phyloP scores from a whole-genome alignment of 176 grass and related monocot genomes.

The Bothriochloa decipiens region DNA sequence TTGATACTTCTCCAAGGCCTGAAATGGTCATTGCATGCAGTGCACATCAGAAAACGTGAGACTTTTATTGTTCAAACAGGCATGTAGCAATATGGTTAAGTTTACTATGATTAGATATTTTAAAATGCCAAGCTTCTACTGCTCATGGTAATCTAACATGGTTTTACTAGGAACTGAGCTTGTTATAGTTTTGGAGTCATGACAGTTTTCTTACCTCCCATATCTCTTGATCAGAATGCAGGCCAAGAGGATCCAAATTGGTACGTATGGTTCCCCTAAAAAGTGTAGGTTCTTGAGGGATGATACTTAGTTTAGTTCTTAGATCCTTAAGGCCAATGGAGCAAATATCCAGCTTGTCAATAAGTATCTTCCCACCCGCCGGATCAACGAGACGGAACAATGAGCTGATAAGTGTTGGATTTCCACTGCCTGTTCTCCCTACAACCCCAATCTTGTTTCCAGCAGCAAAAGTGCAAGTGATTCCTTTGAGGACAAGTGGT shows the following conservation, averaged over 20 bases:
- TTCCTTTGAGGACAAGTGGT: conserved; percentile 92
- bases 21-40: conserved; percentile 29
- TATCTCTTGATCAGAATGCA: conserved; percentile 87
- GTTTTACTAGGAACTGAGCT: conserved; percentile 18
- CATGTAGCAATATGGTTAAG: conserved; percentile 21
- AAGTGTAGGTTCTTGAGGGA: conserved; percentile 94
- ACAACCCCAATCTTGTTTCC: conserved; percentile 90
- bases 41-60: conserved; percentile 28
- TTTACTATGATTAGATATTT: conserved; percentile 3
- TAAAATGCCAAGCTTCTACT: conserved; percentile 22
- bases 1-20: conserved; percentile 91
- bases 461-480: conserved; percentile 74
- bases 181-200: neutral
- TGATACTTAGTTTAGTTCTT: conserved; percentile 95
- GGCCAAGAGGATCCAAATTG: conserved; percentile 88
- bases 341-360: conserved; percentile 85
- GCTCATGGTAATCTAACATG: conserved; percentile 18
- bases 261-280: conserved; percentile 85
- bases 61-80: neutral
- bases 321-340: conserved; percentile 88
- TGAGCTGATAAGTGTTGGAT: conserved; percentile 89
- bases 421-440: conserved; percentile 89
- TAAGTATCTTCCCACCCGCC: conserved; percentile 70
- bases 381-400: conserved; percentile 92
- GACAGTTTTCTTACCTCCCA: conserved; percentile 70